A percentile compares a stretch with the other conserved stretches of the same genome.
phyloP scores from a whole-genome alignment of 371 early-diverging fungal genomes.

The Mortierella sp. region DNA sequence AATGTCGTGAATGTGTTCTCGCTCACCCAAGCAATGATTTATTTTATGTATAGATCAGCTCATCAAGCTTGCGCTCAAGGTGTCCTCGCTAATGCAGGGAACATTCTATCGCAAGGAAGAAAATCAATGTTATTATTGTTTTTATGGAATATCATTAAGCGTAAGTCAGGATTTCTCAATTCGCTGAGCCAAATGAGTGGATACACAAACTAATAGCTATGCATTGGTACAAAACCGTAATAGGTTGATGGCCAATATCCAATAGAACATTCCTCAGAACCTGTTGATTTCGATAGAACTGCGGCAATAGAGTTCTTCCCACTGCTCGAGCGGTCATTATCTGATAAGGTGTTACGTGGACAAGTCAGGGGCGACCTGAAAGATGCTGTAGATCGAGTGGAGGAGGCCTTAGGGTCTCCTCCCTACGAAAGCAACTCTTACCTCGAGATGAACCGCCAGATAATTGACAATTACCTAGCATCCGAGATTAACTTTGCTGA shows the following conservation, averaged over 20 bases:
- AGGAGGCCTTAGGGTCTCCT: constrained; percentile 64
- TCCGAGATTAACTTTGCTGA: constrained; percentile 56
- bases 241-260: constrained; percentile 67
- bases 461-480: constrained; percentile 57
- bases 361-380: constrained; percentile 66
- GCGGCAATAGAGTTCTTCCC: constrained; percentile 69
- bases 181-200: background rate
- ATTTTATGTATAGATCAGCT: constrained; percentile 28
- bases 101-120: constrained; percentile 57
- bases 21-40: background rate
- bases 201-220: background rate
- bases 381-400: constrained; percentile 69
- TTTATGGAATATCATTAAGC: constrained; percentile 71
- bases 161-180: constrained; percentile 47
- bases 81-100: constrained; percentile 47
- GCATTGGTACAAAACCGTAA: background rate
- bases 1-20: background rate
- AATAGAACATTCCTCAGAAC: constrained; percentile 68
- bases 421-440: constrained; percentile 60
- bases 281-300: constrained; percentile 62
- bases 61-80: constrained; percentile 44
- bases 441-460: constrained; percentile 52
- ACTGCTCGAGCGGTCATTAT: constrained; percentile 60
- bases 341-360: constrained; percentile 58
- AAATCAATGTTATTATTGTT: constrained; percentile 79